Evolutionary conservation across 2,329 filamentous ascomycete species (phyloP).

Genomic region (Polytolypa hystricis): DNA sequence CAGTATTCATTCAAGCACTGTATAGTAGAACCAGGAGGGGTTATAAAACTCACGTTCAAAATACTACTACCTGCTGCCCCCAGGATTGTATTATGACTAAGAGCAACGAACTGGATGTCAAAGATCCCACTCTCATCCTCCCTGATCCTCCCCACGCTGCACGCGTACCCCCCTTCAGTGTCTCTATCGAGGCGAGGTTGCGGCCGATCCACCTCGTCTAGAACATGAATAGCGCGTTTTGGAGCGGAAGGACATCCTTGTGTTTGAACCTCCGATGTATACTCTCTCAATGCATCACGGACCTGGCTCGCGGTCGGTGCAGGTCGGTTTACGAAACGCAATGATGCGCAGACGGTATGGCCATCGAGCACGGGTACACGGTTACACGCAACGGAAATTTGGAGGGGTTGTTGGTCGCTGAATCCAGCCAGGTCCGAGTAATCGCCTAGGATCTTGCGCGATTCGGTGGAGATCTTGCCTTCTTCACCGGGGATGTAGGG

Average conservation of each 20-base stretch:
- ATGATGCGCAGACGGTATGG: constrained; percentile 9
- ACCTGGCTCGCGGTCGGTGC: constrained; percentile 7
- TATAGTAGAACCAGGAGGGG: not conserved
- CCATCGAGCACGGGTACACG: constrained; percentile 12
- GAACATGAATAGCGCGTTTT: constrained; percentile 9
- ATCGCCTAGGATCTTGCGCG: constrained; percentile 10
- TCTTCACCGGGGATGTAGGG: constrained; percentile 12
- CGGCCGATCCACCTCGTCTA: constrained; percentile 11
- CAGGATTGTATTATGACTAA: constrained; percentile 45
- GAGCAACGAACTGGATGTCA: constrained; percentile 43
- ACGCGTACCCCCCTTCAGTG: constrained; percentile 10
- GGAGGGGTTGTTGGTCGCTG: constrained; percentile 6
- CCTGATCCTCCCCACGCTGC: constrained; percentile 39
- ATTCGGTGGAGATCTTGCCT: constrained; percentile 10
- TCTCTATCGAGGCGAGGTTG: constrained; percentile 12
- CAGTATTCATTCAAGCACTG: too few species aligned
- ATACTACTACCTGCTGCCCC: constrained; percentile 43
- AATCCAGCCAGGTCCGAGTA: constrained; percentile 2
- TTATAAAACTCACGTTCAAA: constrained; percentile 31
- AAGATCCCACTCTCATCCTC: constrained; percentile 43
- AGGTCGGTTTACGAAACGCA: constrained; percentile 10
- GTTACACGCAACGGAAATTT: constrained; percentile 10
- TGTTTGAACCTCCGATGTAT: constrained; percentile 9
- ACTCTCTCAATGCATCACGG: constrained; percentile 8
- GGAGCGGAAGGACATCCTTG: constrained; percentile 10